Evolutionary conservation across 768 basidiomycete species (phyloP).

Genomic region (Termitomyces sp.): DNA sequence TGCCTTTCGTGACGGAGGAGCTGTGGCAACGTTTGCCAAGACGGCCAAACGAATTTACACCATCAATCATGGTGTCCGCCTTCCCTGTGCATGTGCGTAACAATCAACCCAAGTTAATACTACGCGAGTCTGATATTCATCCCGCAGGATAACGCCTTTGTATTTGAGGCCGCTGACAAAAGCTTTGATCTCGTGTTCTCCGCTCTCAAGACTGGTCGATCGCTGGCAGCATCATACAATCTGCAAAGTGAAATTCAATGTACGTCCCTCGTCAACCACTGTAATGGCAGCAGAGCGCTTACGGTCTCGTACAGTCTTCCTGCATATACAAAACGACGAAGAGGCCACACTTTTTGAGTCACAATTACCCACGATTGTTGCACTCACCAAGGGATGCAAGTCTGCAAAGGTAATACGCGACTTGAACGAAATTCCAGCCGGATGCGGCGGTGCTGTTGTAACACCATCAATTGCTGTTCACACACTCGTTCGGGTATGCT

Average conservation of each 20-base stretch:
- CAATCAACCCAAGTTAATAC: neutral
- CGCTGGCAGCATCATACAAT: constrained; percentile 85
- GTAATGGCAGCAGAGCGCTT: neutral
- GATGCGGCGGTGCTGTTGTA: constrained; percentile 83
- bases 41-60: constrained; percentile 71
- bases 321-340: constrained; percentile 59
- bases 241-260: constrained; percentile 81
- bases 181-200: constrained; percentile 84
- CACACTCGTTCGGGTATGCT: constrained; percentile 75
- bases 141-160: constrained; percentile 54
- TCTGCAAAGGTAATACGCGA: constrained; percentile 62
- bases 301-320: constrained; percentile 50
- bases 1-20: constrained; percentile 99
- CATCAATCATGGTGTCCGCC: constrained; percentile 84
- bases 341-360: constrained; percentile 65
- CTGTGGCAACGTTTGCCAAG: constrained; percentile 95
- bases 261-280: constrained; percentile 25
- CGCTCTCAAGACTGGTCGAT: constrained; percentile 73
- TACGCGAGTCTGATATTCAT: neutral
- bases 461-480: constrained; percentile 71
- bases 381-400: constrained; percentile 87
- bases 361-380: constrained; percentile 69
- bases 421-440: constrained; percentile 68
- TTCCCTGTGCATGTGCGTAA: constrained; percentile 75
- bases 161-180: constrained; percentile 68